phyloP scores from a whole-genome alignment of 2,329 filamentous ascomycete species.

The Colletotrichum lini region DNA sequence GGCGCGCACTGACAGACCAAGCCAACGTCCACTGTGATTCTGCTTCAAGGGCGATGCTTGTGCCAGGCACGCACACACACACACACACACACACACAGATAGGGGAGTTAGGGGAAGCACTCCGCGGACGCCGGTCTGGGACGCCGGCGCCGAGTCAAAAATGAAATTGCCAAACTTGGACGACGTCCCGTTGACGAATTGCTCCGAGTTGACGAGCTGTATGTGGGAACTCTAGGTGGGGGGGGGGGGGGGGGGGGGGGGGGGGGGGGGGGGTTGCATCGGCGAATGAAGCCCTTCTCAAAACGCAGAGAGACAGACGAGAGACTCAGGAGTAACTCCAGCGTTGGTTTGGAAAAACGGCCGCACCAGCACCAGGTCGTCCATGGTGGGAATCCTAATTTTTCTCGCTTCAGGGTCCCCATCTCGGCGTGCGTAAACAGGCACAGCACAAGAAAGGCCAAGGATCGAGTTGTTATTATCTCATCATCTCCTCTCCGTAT shows the following conservation, averaged over 20 bases:
- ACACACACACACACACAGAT: not conserved
- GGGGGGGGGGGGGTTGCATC: not conserved
- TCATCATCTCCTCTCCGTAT: too few species aligned
- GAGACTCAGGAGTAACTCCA: not conserved
- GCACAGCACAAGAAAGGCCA: not conserved
- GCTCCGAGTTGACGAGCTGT: constrained; percentile 7
- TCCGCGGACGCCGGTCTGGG: constrained; percentile 13
- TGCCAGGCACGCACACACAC: constrained; percentile 1
- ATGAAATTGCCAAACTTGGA: too few species aligned
- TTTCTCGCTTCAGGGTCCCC: constrained; percentile 7
- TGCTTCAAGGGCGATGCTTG: constrained; percentile 4
- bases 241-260: too few species aligned
- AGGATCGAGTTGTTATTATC: not conserved
- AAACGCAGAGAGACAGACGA: too few species aligned
- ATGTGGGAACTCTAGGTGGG: constrained; percentile 2
- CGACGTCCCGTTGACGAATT: not conserved
- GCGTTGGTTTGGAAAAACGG: constrained; percentile 17
- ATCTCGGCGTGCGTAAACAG: constrained; percentile 2
- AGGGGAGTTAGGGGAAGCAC: not conserved
- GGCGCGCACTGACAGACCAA: not conserved
- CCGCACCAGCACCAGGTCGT: constrained; percentile 17
- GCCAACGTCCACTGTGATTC: not conserved
- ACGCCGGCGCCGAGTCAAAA: constrained; percentile 26
- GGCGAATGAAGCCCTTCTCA: constrained; percentile 1
- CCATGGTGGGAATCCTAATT: not conserved